These are phyloP conservation scores for Mucor saturninus DNA, from an alignment of 371 early-diverging fungal species.

Conservation along the genomic window DNA sequence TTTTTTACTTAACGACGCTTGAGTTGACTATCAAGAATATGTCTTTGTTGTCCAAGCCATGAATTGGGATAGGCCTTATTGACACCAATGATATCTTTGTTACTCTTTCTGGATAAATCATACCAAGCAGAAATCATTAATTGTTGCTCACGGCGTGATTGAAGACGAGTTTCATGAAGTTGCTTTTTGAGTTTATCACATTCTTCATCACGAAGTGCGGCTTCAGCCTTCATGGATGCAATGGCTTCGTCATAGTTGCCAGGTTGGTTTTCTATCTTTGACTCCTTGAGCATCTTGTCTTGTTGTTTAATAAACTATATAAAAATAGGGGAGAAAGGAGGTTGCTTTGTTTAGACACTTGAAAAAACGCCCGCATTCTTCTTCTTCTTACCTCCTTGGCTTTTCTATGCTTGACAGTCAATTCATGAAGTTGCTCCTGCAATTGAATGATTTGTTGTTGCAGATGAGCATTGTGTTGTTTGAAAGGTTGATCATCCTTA, in stretches of 20 bases:
- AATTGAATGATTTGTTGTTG: slow-evolving; percentile 58
- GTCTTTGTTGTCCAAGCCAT: slow-evolving; percentile 77
- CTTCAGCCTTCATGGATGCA: slow-evolving; percentile 67
- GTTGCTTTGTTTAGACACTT: not conserved
- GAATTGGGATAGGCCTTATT: slow-evolving; percentile 59
- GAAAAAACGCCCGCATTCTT: not conserved
- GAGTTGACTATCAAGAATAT: slow-evolving; percentile 60
- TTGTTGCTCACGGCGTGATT: slow-evolving; percentile 70
- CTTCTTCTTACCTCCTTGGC: slow-evolving; percentile 68
- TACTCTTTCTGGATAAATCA: slow-evolving; percentile 58
- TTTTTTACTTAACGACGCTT: slow-evolving; percentile 47
- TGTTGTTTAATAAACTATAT: slow-evolving; percentile 55
- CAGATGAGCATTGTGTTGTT: slow-evolving; percentile 61
- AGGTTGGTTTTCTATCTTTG: slow-evolving; percentile 19
- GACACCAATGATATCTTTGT: slow-evolving; percentile 51
- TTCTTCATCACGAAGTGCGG: slow-evolving; percentile 68
- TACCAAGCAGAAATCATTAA: slow-evolving; percentile 82
- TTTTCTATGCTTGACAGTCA: slow-evolving; percentile 65
- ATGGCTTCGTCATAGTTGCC: slow-evolving; percentile 71
- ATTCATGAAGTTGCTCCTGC: slow-evolving; percentile 66
- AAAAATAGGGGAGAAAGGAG: not conserved
- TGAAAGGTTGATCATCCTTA: slow-evolving; percentile 67
- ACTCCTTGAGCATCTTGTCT: slow-evolving; percentile 56
- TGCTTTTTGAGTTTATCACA: slow-evolving; percentile 69
- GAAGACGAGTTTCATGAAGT: slow-evolving; percentile 60